phyloP scores from a whole-genome alignment of 345 rosid species.

The Populus euphratica region DNA sequence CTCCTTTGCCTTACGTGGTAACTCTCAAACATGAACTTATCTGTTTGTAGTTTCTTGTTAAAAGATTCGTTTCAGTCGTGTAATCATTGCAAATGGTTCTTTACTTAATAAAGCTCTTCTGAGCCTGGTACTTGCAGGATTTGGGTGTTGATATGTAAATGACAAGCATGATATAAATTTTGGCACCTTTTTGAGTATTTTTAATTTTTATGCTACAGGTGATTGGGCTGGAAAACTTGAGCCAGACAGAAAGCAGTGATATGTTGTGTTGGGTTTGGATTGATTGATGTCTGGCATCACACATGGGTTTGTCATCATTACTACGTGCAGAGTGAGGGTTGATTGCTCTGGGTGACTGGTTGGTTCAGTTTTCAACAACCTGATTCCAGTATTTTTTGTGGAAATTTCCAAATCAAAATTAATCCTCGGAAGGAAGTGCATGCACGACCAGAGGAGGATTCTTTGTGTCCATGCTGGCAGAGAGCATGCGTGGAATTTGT shows the following conservation, averaged over 20 bases:
- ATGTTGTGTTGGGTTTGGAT: not conserved
- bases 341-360: conserved; percentile 11
- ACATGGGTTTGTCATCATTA: not conserved
- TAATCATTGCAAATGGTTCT: not conserved
- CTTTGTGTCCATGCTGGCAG: conserved; percentile 97
- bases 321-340: not conserved
- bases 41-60: not conserved
- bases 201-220: not conserved
- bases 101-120: not conserved
- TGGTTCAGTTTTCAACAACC: conserved; percentile 8
- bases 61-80: not conserved
- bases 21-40: not conserved
- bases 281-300: not conserved
- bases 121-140: not conserved
- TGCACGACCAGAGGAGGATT: conserved; percentile 39
- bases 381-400: conserved; percentile 7
- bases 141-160: not conserved
- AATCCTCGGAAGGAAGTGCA: conserved; percentile 33
- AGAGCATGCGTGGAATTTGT: conserved; percentile 99
- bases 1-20: not conserved
- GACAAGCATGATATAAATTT: not conserved
- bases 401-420: conserved; percentile 25
- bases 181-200: not conserved
- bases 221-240: not conserved
- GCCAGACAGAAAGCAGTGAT: not conserved